Evolutionary conservation across 1,284 basidiomycete genomes (phyloP).

Genomic region (Coniferiporia sulphurascens): DNA sequence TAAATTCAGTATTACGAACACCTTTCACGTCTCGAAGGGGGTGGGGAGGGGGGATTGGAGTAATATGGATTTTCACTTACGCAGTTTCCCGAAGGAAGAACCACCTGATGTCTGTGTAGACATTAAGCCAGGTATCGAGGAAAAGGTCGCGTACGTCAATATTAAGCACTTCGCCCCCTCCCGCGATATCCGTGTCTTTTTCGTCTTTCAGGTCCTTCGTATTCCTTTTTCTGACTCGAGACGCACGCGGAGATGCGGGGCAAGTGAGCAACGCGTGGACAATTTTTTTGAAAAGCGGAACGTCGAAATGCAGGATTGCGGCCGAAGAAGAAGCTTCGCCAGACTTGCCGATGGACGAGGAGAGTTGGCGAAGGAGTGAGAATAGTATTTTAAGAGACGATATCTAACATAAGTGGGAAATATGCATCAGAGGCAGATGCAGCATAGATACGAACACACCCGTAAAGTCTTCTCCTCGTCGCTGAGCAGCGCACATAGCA

Average conservation of each 20-base stretch:
- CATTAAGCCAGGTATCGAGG: constrained; percentile 67
- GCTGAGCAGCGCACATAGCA: constrained; percentile 65
- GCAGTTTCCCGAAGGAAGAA: constrained; percentile 85
- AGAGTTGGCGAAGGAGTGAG: constrained; percentile 75
- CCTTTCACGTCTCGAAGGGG: too few species aligned
- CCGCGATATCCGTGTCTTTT: neutral
- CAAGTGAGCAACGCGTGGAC: constrained; percentile 57
- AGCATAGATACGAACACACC: constrained; percentile 34
- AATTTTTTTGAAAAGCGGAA: constrained; percentile 64
- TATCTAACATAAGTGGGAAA: constrained; percentile 39
- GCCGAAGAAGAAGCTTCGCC: constrained; percentile 25
- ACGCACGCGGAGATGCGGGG: constrained; percentile 45
- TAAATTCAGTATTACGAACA: constrained; percentile 8
- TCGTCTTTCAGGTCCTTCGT: constrained; percentile 18
- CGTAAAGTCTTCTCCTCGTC: constrained; percentile 64
- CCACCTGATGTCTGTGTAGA: constrained; percentile 89
- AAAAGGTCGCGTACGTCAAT: constrained; percentile 62
- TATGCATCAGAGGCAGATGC: neutral
- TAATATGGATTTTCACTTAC: constrained; percentile 36
- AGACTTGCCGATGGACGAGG: constrained; percentile 50
- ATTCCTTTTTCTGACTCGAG: constrained; percentile 9
- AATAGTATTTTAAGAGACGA: constrained; percentile 78
- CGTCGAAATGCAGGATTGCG: constrained; percentile 58
- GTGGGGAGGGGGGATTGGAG: too few species aligned
- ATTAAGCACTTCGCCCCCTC: constrained; percentile 38